Evolutionary conservation across 163 green algal genomes (phyloP).

Genomic region (Smithsoniella earleae): DNA sequence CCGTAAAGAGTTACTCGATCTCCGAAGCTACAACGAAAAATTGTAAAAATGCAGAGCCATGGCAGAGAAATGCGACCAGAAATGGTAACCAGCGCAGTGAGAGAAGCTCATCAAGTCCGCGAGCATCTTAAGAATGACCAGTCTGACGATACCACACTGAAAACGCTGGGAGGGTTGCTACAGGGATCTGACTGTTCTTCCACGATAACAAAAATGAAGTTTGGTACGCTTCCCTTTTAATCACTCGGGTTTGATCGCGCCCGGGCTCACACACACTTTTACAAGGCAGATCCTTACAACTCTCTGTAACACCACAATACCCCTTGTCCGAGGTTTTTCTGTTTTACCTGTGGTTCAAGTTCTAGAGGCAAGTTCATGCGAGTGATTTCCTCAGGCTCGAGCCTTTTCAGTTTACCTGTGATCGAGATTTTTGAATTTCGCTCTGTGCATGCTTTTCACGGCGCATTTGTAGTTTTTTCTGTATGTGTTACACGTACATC

Average conservation of each 20-base stretch:
- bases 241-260: not conserved
- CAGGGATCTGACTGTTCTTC: not conserved
- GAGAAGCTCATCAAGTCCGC: constrained; percentile 24
- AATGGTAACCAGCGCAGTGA: not conserved
- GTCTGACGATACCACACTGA: not conserved
- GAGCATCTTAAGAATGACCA: constrained; percentile 20
- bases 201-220: constrained; percentile 1
- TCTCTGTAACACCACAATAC: too few relatives aligned
- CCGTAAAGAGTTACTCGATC: too few relatives aligned
- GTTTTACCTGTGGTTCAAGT: not conserved
- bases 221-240: not conserved
- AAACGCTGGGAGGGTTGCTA: not conserved
- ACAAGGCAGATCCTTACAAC: too few relatives aligned
- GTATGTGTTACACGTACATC: too few relatives aligned
- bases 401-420: too few relatives aligned
- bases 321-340: not conserved
- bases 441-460: too few relatives aligned
- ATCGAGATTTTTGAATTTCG: too few relatives aligned
- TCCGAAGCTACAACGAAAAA: not conserved
- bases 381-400: too few relatives aligned
- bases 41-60: not conserved
- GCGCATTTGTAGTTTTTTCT: too few relatives aligned
- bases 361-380: too few relatives aligned
- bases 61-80: not conserved
- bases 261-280: not conserved